Conservation (phyloP, 306 rosid species). For the Fragaria ananassa region DNA sequence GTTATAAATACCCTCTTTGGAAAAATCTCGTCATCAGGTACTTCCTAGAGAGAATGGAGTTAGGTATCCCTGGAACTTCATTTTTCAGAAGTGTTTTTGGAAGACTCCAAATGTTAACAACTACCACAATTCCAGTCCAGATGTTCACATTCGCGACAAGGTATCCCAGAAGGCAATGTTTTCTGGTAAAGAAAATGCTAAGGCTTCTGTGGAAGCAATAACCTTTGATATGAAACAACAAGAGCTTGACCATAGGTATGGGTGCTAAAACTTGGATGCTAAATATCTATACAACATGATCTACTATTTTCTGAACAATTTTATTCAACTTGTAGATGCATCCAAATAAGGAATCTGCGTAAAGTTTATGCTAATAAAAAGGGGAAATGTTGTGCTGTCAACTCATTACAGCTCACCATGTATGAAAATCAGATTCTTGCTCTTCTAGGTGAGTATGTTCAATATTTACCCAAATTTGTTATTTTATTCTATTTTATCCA, state of each 20-base stretch:
- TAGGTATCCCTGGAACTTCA: conserved; percentile 73
- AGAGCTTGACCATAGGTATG: conserved; percentile 85
- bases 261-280: conserved; percentile 23
- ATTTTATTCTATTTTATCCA: neutral
- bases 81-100: conserved; percentile 53
- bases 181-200: conserved; percentile 32
- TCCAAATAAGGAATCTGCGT: conserved; percentile 83
- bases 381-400: conserved; percentile 87
- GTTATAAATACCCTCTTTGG: neutral
- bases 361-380: conserved; percentile 76
- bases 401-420: conserved; percentile 68
- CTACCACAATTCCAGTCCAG: conserved; percentile 31
- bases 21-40: conserved; percentile 47
- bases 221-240: conserved; percentile 94
- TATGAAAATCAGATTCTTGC: conserved; percentile 98
- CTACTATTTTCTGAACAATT: conserved; percentile 6
- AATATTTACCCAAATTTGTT: conserved; percentile 1
- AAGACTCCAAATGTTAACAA: conserved; percentile 37
- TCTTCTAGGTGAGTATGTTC: conserved; percentile 68
- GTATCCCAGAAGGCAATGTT: conserved; percentile 29
- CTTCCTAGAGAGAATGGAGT: conserved; percentile 82
- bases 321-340: conserved; percentile 60
- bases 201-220: conserved; percentile 60
- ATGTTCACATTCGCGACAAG: conserved; percentile 29
- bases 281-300: conserved; percentile 18